Conservation (phyloP, 148 eudicot genomes). For the Silene uniflora region DNA sequence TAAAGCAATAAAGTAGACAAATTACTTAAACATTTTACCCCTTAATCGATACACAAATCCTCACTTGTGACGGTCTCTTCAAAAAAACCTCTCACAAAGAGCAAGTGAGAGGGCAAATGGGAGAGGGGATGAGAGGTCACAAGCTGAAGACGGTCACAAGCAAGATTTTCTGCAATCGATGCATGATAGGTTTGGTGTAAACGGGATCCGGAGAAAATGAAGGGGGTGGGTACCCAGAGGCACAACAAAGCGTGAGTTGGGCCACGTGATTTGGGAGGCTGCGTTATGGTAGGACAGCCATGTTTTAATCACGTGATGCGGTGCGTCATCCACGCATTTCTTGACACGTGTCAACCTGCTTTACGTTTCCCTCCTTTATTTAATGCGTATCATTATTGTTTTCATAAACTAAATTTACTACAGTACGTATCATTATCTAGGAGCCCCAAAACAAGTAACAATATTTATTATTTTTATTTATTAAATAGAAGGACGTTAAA, state of each 20-base stretch:
- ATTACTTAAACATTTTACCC: too few relatives aligned
- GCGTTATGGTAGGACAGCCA: constrained; percentile 42
- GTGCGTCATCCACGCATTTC: constrained; percentile 37
- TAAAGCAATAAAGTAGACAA: too few relatives aligned
- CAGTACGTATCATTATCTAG: not conserved
- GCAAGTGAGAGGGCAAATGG: too few relatives aligned
- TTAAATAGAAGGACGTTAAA: too few relatives aligned
- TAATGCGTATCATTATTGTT: not conserved
- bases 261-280: constrained; percentile 95
- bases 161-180: too few relatives aligned
- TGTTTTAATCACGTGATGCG: constrained; percentile 73
- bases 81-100: too few relatives aligned
- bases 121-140: too few relatives aligned
- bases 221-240: constrained; percentile 35
- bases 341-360: constrained; percentile 44
- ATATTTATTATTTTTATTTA: too few relatives aligned
- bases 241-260: constrained; percentile 64
- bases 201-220: constrained; percentile 25
- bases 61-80: too few relatives aligned
- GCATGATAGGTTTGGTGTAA: not conserved
- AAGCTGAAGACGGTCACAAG: too few relatives aligned
- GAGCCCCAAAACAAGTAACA: not conserved
- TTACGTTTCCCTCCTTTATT: not conserved
- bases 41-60: too few relatives aligned
- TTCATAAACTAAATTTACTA: not conserved